These are phyloP conservation scores for Pholiota adiposa DNA, from an alignment of 1,284 basidiomycete genomes.

Conservation along the genomic window DNA sequence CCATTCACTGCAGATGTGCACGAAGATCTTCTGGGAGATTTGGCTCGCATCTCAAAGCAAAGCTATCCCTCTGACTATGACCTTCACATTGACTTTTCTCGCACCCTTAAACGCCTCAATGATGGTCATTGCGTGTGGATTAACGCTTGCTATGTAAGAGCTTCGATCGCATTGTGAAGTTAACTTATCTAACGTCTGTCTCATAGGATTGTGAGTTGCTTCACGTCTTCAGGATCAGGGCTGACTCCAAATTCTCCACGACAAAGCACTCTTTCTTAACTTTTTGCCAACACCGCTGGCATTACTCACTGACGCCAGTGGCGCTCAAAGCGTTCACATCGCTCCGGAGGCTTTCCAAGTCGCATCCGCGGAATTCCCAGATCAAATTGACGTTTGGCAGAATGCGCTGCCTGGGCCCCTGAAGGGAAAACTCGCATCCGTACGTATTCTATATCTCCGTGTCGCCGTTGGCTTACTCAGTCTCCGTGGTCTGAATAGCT, in stretches of 20 bases:
- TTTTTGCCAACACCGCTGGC: slow-evolving; percentile 60
- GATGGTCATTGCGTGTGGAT: slow-evolving; percentile 50
- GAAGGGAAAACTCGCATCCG: slow-evolving; percentile 53
- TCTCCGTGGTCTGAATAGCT: slow-evolving; percentile 38
- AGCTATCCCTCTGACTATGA: slow-evolving; percentile 57
- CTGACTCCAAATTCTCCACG: not conserved
- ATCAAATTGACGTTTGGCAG: slow-evolving; percentile 60
- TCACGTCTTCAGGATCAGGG: not conserved
- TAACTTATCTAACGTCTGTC: not conserved
- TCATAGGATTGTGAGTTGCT: not conserved
- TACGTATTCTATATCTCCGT: slow-evolving; percentile 28
- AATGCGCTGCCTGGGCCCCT: slow-evolving; percentile 51
- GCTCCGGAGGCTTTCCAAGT: slow-evolving; percentile 63
- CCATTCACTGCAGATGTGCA: slow-evolving; percentile 54
- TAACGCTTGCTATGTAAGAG: slow-evolving; percentile 39
- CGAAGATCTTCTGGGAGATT: slow-evolving; percentile 57
- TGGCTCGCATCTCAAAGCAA: slow-evolving; percentile 51
- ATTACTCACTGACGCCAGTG: slow-evolving; percentile 49
- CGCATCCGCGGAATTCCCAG: slow-evolving; percentile 57
- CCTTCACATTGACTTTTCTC: slow-evolving; percentile 58
- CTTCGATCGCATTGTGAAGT: not conserved
- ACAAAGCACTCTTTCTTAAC: slow-evolving; percentile 49
- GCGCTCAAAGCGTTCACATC: slow-evolving; percentile 56
- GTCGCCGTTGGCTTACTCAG: not conserved
- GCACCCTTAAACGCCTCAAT: slow-evolving; percentile 57